Evolutionary conservation across 257 asterid genomes (phyloP), one percentile per base, ranked within the genome.

Genomic region (Cruciata laevipes): DNA sequence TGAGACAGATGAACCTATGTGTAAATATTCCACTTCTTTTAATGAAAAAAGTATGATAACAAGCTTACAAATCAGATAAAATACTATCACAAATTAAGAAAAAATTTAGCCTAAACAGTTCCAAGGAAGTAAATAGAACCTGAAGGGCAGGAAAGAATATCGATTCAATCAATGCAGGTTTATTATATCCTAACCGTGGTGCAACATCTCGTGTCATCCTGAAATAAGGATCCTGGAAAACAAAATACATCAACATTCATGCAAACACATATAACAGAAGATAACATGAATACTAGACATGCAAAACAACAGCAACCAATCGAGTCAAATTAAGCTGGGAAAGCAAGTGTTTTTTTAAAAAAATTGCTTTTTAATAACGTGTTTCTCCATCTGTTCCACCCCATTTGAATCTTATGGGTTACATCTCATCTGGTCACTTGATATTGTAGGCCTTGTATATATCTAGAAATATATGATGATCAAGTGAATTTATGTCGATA

Each of bases 181-280:
- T 93, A 65, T 83, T 87, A 79, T 85, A 93, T 65, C 94, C 95
- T 79, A 90, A 62, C 67, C 98, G 84, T 25, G 98, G 97, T 79
- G 98, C 97, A 78, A 93, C 97, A 76, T 93, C 98, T 64, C 98
- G 79, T n/a, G 98, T 93, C 98, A 93, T 93, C 75, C 97, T 88
- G 78, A 93, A 93, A 80, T 93, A 93, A 67, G 98, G 97, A 80
- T 93, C 97, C 97, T 93, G 89, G 65, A 80, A 67, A 42, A 20
- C 55, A 0, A 31, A 18, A 58, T 33, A 69, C 53, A 31, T 59
- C 38, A n/a, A 66, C 4, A 25, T 52, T 44, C 49, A 30, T 18
- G 42, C 40, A 23, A 55, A 18, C 23, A 40, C 32, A 21, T 37
- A 53, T 13, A 3, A 17, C 5, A 0, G 35, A 23, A 56, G 38